Evolutionary conservation across 1,284 basidiomycete genomes (phyloP), one percentile per base, ranked within the genome.

Genomic region (Cronartium ribicola): DNA sequence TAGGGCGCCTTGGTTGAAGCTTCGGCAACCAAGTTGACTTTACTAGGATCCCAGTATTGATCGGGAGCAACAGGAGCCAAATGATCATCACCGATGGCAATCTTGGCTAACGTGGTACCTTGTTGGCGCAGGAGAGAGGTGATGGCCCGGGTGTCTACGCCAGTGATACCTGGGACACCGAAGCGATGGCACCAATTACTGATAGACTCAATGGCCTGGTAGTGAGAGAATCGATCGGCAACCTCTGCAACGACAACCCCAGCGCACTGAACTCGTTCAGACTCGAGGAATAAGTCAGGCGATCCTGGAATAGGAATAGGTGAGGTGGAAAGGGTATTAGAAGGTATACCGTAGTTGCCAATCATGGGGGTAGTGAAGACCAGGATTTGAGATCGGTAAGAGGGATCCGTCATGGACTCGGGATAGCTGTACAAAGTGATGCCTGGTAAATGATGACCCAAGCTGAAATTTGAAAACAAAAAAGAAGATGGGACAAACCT

Each of bases 361-460:
- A 98, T 97, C 82, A 99, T 87, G 36, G 96, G 95, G 4, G 94
- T 91, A 39, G 95, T 98, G 84, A 99, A 99, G 75, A 98, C 94
- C 76, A 99, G 87, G 79, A 98, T 93, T 83, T 99, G 96, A 69
- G 93, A 91, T 46, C 92, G 91, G 83, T 99, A 98, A 8, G 96
- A 98, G 5, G 95, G 95, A 81, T 99, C 95, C 62, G 95, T 99
- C 92, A 99, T 96, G 14, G 94, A 97, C 83, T 99, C 96, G 71
- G 94, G 98, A 83, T 99, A 66, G 36, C 48, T 64, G 43, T 4
- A 46, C 55, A 66, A 10, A 43, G n/a, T 4, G 39, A 13, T 20
- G 40, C 63, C 17, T 72, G 48, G n/a, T 48, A 48, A 22, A 73
- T 70, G 64, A 29, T 22, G 29, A 70, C 29, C 22, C 14, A 63